Percentiles rank a stretch among this genome's conserved stretches.
phyloP scores from a whole-genome alignment of 495 filamentous ascomycete genomes.

The Polyplosphaeria fusca region DNA sequence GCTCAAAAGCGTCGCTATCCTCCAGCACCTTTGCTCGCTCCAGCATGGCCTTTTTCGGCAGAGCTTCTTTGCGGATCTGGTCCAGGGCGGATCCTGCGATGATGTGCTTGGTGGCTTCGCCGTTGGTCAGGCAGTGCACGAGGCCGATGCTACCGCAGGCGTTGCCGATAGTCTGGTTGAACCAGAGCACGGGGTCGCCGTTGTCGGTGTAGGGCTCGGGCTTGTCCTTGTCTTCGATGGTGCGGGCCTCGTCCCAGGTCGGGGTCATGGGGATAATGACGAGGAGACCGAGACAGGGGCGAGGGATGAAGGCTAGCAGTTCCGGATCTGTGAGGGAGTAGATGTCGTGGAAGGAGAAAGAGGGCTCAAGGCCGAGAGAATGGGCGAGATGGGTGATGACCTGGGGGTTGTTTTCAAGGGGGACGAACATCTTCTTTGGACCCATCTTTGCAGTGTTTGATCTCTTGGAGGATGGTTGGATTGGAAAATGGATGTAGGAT shows the following conservation, averaged over 20 bases:
- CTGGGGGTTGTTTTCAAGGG: constrained; percentile 30
- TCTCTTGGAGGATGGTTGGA: not conserved
- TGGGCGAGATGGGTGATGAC: constrained; percentile 27
- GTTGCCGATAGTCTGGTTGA: constrained; percentile 84
- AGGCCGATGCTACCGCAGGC: constrained; percentile 84
- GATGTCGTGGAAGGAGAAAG: constrained; percentile 30
- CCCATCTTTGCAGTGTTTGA: not conserved
- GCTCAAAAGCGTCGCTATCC: constrained; percentile 64
- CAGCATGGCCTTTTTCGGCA: constrained; percentile 50
- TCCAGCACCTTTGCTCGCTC: constrained; percentile 71
- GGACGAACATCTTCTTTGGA: constrained; percentile 15
- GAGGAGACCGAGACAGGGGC: constrained; percentile 30
- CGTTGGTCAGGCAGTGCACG: constrained; percentile 70
- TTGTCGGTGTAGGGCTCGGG: constrained; percentile 48
- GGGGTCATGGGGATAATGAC: constrained; percentile 27
- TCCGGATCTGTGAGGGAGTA: constrained; percentile 32
- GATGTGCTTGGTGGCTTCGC: constrained; percentile 46
- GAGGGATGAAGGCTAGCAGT: constrained; percentile 31
- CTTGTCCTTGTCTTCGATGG: constrained; percentile 21
- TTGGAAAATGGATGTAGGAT: too few species aligned
- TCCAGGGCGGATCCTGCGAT: constrained; percentile 49
- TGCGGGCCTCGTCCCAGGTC: constrained; percentile 15
- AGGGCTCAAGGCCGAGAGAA: constrained; percentile 12
- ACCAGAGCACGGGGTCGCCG: constrained; percentile 73
- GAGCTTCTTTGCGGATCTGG: constrained; percentile 46